phyloP scores from a whole-genome alignment of 2,329 filamentous ascomycete species.

The Pseudogymnoascus sp. region DNA sequence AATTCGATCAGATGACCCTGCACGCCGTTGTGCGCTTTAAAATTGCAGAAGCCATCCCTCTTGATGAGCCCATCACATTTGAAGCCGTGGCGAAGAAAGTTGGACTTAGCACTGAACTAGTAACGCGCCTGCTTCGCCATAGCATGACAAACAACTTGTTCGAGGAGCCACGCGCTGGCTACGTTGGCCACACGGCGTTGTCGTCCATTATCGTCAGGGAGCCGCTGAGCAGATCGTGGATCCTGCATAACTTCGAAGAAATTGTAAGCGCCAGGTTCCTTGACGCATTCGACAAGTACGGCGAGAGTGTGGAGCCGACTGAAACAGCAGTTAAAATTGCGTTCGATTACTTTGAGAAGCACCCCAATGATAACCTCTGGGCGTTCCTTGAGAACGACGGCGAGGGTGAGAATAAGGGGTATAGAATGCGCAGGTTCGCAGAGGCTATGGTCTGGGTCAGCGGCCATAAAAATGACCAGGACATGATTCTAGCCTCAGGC shows the following conservation, averaged over 20 bases:
- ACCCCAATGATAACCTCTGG: conserved; percentile 20
- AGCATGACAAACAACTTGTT: conserved; percentile 35
- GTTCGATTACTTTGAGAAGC: background rate
- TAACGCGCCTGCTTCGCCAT: conserved; percentile 31
- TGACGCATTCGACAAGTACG: background rate
- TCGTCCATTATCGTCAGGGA: conserved; percentile 32
- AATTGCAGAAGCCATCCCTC: conserved; percentile 34
- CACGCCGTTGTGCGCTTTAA: conserved; percentile 14
- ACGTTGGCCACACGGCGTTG: conserved; percentile 32
- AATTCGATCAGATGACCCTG: background rate
- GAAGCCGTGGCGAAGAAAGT: conserved; percentile 15
- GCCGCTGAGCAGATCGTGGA: conserved; percentile 8
- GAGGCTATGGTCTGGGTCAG: background rate
- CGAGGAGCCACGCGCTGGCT: conserved; percentile 30
- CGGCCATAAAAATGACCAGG: background rate
- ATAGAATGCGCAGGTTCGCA: background rate
- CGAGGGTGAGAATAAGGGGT: conserved; percentile 23
- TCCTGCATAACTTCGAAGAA: background rate
- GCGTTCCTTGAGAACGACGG: conserved; percentile 28
- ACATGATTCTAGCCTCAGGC: conserved; percentile 8
- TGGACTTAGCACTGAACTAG: background rate
- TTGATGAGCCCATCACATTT: conserved; percentile 38
- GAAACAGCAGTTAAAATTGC: background rate
- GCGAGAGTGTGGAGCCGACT: background rate
- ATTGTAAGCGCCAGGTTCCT: background rate